Percentiles rank a stretch among this genome's conserved stretches.
Evolutionary conservation across 495 filamentous ascomycete genomes (phyloP).

Genomic region (Xylaria castorea): DNA sequence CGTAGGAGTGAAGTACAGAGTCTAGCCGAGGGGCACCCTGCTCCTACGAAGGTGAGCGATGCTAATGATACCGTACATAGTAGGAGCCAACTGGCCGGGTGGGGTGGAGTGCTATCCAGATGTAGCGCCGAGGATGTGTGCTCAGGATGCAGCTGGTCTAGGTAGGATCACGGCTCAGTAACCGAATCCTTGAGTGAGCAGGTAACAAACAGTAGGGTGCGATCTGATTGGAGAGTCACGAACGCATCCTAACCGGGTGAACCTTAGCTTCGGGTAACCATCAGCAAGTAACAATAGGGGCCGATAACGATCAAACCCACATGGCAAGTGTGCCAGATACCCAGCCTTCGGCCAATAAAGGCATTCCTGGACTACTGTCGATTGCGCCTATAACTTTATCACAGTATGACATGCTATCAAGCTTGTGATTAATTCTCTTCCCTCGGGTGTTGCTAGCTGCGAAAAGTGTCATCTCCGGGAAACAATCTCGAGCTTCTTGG

Average conservation of each 20-base stretch:
- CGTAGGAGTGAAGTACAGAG: background rate
- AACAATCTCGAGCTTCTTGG: background rate
- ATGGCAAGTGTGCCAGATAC: background rate
- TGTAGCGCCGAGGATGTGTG: background rate
- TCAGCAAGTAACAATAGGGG: background rate
- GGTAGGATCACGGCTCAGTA: conserved; percentile 20
- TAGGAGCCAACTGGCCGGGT: background rate
- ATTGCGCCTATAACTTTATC: background rate
- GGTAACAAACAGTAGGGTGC: background rate
- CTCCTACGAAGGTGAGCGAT: background rate
- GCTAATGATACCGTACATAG: background rate
- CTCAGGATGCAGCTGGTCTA: conserved; percentile 1
- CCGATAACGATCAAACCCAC: conserved; percentile 5
- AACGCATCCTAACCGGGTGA: no score
- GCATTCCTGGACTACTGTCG: background rate
- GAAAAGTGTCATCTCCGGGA: background rate
- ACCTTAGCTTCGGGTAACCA: background rate
- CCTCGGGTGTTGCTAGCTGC: background rate
- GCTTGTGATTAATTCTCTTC: background rate
- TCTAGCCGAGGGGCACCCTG: background rate
- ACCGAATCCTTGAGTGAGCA: conserved; percentile 5
- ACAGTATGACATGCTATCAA: background rate
- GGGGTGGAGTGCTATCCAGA: background rate
- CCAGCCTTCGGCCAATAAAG: background rate
- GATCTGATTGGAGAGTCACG: conserved; percentile 11